These are phyloP conservation scores for Eucalyptus regnans DNA, from an alignment of 345 rosid species.

Conservation along the genomic window DNA sequence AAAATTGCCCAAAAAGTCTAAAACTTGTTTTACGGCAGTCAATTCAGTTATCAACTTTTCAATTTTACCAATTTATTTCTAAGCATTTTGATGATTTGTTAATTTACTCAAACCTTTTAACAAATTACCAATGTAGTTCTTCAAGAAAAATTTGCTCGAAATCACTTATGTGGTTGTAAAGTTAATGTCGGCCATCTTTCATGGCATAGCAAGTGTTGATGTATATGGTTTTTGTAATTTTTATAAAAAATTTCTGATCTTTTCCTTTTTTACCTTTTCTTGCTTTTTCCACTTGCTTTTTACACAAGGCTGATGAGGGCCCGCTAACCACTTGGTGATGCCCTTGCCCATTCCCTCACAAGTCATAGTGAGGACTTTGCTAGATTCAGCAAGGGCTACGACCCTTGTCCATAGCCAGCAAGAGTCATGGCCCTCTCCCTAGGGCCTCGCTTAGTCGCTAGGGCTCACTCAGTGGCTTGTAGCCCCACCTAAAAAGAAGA, in stretches of 20 bases:
- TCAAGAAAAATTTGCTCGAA: fast-evolving
- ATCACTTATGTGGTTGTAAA: too few species aligned
- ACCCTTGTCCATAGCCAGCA: too few species aligned
- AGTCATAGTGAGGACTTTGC: too few species aligned
- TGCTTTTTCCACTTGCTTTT: not conserved
- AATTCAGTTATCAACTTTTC: too few species aligned
- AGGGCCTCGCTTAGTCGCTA: not conserved
- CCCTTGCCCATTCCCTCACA: too few species aligned
- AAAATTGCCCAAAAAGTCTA: not conserved
- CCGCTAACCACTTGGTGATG: fast-evolving
- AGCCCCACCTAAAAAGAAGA: not conserved
- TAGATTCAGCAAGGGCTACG: fast-evolving
- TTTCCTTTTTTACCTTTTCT: too few species aligned
- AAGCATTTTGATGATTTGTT: not conserved
- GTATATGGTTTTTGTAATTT: not conserved
- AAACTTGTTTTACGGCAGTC: fast-evolving
- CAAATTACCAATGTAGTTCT: not conserved
- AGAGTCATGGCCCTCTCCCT: too few species aligned
- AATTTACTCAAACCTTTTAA: too few species aligned
- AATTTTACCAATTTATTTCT: too few species aligned
- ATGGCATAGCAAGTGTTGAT: too few species aligned
- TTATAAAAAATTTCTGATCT: too few species aligned
- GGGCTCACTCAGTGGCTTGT: not conserved
- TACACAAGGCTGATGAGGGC: not conserved
- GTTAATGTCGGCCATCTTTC: too few species aligned